A percentile compares a stretch with the other conserved stretches of the same genome.
phyloP scores from a whole-genome alignment of 331 rosid genomes.

The Erythrophleum ivorense region DNA sequence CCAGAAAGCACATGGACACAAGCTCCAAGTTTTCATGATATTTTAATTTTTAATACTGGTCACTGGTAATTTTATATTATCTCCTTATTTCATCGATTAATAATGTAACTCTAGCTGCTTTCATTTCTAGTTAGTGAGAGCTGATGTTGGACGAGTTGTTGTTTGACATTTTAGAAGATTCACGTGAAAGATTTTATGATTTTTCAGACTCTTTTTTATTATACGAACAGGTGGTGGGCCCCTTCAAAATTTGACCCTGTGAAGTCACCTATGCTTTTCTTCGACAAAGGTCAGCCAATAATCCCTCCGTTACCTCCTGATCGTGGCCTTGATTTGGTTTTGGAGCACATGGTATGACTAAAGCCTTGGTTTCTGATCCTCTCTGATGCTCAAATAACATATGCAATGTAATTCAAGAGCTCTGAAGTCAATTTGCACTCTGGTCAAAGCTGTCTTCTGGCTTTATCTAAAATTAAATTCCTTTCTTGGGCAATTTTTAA shows the following conservation, averaged over 20 bases:
- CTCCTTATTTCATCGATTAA: background rate
- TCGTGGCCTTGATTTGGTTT: conserved; percentile 80
- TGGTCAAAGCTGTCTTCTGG: background rate
- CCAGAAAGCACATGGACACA: conserved; percentile 21
- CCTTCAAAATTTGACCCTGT: conserved; percentile 93
- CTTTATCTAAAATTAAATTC: background rate
- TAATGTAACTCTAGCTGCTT: background rate
- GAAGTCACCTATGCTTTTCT: conserved; percentile 92
- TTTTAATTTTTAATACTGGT: conserved; percentile 18
- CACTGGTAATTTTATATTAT: conserved; percentile 9
- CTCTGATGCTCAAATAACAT: conserved; percentile 12
- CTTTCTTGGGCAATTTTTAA: background rate
- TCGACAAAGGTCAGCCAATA: conserved; percentile 71
- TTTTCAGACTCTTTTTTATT: background rate
- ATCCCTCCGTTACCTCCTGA: conserved; percentile 77
- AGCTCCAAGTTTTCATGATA: conserved; percentile 19
- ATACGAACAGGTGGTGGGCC: conserved; percentile 89
- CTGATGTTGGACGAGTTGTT: background rate
- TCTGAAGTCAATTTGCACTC: background rate
- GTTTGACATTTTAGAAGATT: background rate
- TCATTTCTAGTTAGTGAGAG: background rate
- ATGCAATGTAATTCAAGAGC: background rate
- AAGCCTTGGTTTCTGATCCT: conserved; percentile 24
- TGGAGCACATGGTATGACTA: conserved; percentile 75
- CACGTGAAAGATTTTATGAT: background rate